Evolutionary conservation across 2,329 filamentous ascomycete genomes (phyloP).

Genomic region (Paramyrothecium sp.): DNA sequence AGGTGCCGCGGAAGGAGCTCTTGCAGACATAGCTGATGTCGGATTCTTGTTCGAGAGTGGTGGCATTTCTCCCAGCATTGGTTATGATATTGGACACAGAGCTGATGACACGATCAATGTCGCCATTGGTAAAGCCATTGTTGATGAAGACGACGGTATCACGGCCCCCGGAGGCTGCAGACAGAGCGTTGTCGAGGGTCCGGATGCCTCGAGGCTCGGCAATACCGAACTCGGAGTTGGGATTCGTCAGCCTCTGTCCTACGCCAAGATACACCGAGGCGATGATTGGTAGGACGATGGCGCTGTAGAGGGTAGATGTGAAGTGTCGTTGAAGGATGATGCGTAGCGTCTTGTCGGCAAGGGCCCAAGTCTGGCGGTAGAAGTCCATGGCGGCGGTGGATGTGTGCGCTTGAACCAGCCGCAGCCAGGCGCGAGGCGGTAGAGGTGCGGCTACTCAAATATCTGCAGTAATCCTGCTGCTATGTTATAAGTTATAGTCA

Average conservation of each 20-base stretch:
- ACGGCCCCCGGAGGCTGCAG: conserved; percentile 50
- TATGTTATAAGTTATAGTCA: too few species aligned
- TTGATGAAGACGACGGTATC: conserved; percentile 73
- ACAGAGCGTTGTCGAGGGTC: conserved; percentile 62
- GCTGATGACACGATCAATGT: conserved; percentile 68
- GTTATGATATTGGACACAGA: conserved; percentile 21
- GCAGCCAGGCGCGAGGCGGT: neutral
- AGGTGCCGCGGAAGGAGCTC: conserved; percentile 61
- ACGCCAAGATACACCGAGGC: conserved; percentile 59
- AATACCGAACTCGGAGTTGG: conserved; percentile 71
- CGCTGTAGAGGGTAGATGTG: conserved; percentile 49
- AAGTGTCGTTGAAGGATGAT: conserved; percentile 53
- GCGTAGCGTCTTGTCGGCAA: conserved; percentile 57
- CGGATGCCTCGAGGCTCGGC: conserved; percentile 58
- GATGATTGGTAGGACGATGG: conserved; percentile 55
- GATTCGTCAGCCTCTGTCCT: conserved; percentile 75
- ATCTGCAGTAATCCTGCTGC: too few species aligned
- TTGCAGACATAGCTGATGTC: conserved; percentile 49
- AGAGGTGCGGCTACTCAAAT: neutral
- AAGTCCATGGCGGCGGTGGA: conserved; percentile 40
- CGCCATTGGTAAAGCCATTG: conserved; percentile 65
- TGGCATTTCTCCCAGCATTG: conserved; percentile 22
- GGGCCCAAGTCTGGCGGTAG: conserved; percentile 51
- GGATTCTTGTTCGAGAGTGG: conserved; percentile 15
- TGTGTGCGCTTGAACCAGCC: neutral